Base-by-base conservation (phyloP, 164 flowering plant genomes). In the Echeveria elegans region DNA sequence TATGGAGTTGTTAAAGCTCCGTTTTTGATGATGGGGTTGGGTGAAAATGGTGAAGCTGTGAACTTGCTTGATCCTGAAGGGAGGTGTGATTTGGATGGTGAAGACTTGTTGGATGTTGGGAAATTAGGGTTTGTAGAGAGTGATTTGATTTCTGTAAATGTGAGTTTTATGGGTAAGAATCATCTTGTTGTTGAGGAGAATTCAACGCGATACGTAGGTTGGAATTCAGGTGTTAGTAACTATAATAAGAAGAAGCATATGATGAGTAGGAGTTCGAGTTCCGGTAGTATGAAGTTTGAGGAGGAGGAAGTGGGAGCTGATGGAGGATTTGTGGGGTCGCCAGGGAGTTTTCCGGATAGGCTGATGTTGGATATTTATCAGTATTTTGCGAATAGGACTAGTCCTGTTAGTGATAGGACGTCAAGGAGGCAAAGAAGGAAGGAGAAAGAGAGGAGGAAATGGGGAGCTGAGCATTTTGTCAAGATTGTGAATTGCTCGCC, bases 111-210 rank as follows among this genome's bases (percentile, higher is more conserved):
- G 24, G 76, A 28, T 9, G 69, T 37, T 8, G 75, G 48, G 24
- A 71, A 75, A 32, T 65, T 69, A 69, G 83, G 75, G 41, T 62
- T 36, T 64, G n/a, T 64, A 6, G 89, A 82, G 32, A 61, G 53
- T 36, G 89, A 84, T 64, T 72, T 89, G 85, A 71, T 88, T 29
- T 78, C 75, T 6, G 89, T 88, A 1, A 77, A 72, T 71, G 84
- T 93, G 32, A 79, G 77, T 67, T 88, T 89, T 64, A 77, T 88
- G 73, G 96, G 96, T 31, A 77, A 70, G n/a, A 66, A 68, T 16
- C 90, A 90, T 78, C 30, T 93, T 18, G 78, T 86, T 30, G 77
- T 90, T 62, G 97, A 93, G 77, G 96, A 88, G 66, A 77, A 77
- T 72, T 32, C 36, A 52, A 7, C 6, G 76, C 69, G 47, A 62